Base-by-base conservation (phyloP, 495 filamentous ascomycete genomes). In the Hypomontagnella monticulosa region DNA sequence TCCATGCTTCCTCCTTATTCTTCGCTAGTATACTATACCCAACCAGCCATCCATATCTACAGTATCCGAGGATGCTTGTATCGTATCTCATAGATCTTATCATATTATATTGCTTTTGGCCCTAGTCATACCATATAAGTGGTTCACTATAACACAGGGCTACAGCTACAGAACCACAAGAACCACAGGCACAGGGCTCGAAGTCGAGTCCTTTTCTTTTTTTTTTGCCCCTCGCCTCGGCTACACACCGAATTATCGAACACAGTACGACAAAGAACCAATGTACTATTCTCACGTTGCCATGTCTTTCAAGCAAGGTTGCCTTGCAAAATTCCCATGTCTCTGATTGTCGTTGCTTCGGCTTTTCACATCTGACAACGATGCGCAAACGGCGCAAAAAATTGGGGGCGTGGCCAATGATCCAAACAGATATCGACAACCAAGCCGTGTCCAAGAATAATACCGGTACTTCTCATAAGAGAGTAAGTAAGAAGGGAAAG, bases 241-340 rank as follows among this genome's bases (percentile, higher is more conserved):
- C 55, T 69, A 69, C 66, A 69, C 60, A 69, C 55, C 66, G 66
- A 63, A 63, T 40, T 15, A 43, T 51, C 63, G 47, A 63, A 68
- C 65, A 68, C 65, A 63, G 66, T 63, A 63, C 51, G 66, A 47
- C 65, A 51, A 67, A 43, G 9, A 14, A 33, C 49, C 34, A 12
- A 62, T 42, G 33, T 52, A 11, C 11, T 51, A 16, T 51, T 33
- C 63, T 36, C 36, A 19, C 44, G 43, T 51, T 38, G 48, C 36
- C 32, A 36, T 34, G 15, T 14, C 18, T 18, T 51, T 15, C 18
- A 30, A 11, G 23, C n/a, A n/a, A n/a, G n/a, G n/a, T n/a, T n/a
- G n/a, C n/a, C n/a, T n/a, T n/a, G n/a, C n/a, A n/a, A n/a, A n/a
- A n/a, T n/a, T n/a, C n/a, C n/a, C n/a, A 10, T 36, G 18, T 40